These are phyloP conservation scores for Cicer cuneatum DNA, from an alignment of 306 rosid genomes.

Conservation along the genomic window DNA sequence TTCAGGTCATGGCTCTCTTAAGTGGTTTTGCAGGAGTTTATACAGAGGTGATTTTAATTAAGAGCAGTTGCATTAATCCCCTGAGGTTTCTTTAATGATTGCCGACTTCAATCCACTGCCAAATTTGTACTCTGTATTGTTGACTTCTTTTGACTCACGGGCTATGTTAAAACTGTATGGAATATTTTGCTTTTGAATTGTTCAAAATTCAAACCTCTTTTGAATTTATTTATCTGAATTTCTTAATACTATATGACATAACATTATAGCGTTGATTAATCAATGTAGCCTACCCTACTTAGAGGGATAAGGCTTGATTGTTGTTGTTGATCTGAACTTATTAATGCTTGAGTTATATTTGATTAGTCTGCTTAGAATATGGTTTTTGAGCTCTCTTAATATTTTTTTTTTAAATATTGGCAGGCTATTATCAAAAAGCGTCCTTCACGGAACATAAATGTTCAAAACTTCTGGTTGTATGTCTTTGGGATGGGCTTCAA, in stretches of 20 bases:
- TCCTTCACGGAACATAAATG: constrained; percentile 92
- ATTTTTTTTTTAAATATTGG: constrained; percentile 30
- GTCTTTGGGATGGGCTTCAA: constrained; percentile 93
- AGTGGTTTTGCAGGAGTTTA: constrained; percentile 99
- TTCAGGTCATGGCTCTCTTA: constrained; percentile 91
- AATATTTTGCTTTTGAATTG: constrained; percentile 25
- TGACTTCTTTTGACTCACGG: constrained; percentile 3
- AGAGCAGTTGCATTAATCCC: constrained; percentile 27
- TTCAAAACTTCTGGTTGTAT: constrained; percentile 97
- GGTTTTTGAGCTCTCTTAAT: constrained; percentile 26
- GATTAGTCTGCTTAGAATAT: constrained; percentile 33
- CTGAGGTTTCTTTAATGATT: constrained; percentile 33
- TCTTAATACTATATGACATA: neutral
- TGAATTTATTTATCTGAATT: constrained; percentile 30
- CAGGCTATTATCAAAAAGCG: constrained; percentile 97
- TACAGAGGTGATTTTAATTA: constrained; percentile 76
- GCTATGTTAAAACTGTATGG: neutral
- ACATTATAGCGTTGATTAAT: too few species aligned
- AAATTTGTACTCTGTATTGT: constrained; percentile 16
- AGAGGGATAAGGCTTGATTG: too few species aligned
- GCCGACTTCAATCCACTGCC: neutral
- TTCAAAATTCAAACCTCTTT: constrained; percentile 23
- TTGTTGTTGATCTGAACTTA: constrained; percentile 19
- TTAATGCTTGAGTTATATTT: constrained; percentile 32
- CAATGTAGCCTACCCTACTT: too few species aligned